A percentile compares a stretch with the other conserved stretches of the same genome.
These are phyloP conservation scores for Neocatenulostroma microsporum DNA, from an alignment of 2,329 filamentous ascomycete species.

Conservation along the genomic window DNA sequence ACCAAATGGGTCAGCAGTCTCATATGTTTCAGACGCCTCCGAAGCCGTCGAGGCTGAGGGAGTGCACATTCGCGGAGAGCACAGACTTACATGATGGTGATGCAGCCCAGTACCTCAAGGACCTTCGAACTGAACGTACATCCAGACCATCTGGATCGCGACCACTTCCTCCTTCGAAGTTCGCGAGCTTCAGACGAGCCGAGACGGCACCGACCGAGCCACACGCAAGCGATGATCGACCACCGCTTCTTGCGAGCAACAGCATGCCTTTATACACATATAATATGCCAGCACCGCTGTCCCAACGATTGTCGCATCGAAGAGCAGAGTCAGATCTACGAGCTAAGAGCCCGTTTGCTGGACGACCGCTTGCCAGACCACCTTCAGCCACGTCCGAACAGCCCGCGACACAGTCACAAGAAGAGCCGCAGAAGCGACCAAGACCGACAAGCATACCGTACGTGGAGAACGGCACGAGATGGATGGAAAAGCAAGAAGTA, in stretches of 20 bases:
- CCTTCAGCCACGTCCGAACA: slow-evolving; percentile 10
- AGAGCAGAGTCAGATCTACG: slow-evolving; percentile 13
- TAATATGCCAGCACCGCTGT: slow-evolving; percentile 16
- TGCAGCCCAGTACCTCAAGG: slow-evolving; percentile 61
- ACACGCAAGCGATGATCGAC: slow-evolving; percentile 16
- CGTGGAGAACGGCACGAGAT: slow-evolving; percentile 64
- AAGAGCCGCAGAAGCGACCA: slow-evolving; percentile 43
- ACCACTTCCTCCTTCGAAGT: slow-evolving; percentile 50
- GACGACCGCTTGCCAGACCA: slow-evolving; percentile 25
- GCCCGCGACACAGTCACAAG: neutral
- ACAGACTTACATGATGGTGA: slow-evolving; percentile 20
- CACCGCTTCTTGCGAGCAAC: slow-evolving; percentile 27
- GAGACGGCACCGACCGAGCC: slow-evolving; percentile 17
- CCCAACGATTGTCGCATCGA: slow-evolving; percentile 21
- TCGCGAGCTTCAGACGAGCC: slow-evolving; percentile 21
- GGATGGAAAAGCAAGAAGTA: slow-evolving; percentile 75
- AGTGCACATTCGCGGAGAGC: slow-evolving; percentile 15
- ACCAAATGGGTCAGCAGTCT: slow-evolving; percentile 25
- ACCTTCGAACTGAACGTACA: slow-evolving; percentile 60
- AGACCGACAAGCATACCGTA: slow-evolving; percentile 61
- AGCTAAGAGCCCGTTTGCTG: slow-evolving; percentile 22
- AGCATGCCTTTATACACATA: no score
- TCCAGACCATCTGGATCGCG: slow-evolving; percentile 63
- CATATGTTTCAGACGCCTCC: slow-evolving; percentile 17
- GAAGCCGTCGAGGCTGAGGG: slow-evolving; percentile 15